phyloP scores from a whole-genome alignment of 2,329 filamentous ascomycete genomes.

The Corniculantispora saksenae region DNA sequence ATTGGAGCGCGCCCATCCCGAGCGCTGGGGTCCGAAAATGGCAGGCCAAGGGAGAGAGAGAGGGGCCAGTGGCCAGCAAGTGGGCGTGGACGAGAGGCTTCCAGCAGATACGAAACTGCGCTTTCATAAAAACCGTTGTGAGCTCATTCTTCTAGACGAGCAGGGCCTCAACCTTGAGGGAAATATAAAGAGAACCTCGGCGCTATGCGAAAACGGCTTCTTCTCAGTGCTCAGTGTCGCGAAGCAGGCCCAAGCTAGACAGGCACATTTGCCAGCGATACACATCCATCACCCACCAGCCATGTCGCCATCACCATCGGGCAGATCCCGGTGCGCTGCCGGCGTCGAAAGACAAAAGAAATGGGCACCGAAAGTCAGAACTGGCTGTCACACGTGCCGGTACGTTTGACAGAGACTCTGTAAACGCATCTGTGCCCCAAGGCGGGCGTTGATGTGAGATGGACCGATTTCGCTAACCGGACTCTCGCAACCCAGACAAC shows the following conservation, averaged over 20 bases:
- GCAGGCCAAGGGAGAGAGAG: too few species aligned
- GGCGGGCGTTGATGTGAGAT: neutral
- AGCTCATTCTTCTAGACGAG: neutral
- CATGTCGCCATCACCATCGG: neutral
- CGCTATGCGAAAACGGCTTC: neutral
- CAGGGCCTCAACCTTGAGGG: neutral
- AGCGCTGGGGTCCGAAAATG: too few species aligned
- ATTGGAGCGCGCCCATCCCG: neutral
- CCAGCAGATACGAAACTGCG: neutral
- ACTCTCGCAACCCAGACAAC: conserved; percentile 19
- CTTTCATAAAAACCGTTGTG: neutral
- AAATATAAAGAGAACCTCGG: neutral
- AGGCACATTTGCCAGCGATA: neutral
- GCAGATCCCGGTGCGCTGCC: neutral
- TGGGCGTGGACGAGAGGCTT: neutral
- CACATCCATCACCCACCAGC: neutral
- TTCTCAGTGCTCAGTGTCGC: neutral
- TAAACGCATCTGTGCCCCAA: neutral
- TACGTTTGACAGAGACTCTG: neutral
- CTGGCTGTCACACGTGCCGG: conserved; percentile 25
- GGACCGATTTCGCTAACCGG: neutral
- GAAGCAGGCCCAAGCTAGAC: neutral
- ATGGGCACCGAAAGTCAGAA: conserved; percentile 23
- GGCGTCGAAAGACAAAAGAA: neutral
- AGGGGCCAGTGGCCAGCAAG: neutral